Evolutionary conservation across 2,329 filamentous ascomycete species (phyloP).

Genomic region (Alternaria conjuncta): DNA sequence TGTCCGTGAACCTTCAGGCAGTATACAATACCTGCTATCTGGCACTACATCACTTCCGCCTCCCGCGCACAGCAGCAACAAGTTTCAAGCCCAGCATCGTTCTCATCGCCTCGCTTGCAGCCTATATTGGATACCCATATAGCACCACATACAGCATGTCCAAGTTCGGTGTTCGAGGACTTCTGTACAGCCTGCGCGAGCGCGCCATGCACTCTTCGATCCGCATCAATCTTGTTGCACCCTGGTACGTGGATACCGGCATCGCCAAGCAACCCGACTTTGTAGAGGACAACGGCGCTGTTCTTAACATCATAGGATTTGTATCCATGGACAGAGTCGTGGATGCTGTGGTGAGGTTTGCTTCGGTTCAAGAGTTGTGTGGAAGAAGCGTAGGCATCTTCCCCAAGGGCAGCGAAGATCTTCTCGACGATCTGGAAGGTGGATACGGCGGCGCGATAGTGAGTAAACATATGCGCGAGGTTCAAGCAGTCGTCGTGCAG

Average conservation of each 20-base stretch:
- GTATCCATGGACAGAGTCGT: slow-evolving; percentile 30
- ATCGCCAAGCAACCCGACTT: slow-evolving; percentile 21
- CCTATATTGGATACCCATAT: slow-evolving; percentile 31
- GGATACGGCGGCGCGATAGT: slow-evolving; percentile 16
- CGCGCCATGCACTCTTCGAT: slow-evolving; percentile 18
- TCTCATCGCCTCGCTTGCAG: slow-evolving; percentile 30
- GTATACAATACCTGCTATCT: slow-evolving; percentile 35
- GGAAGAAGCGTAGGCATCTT: slow-evolving; percentile 28
- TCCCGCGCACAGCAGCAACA: slow-evolving; percentile 17
- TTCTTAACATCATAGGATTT: slow-evolving; percentile 21
- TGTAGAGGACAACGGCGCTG: slow-evolving; percentile 12
- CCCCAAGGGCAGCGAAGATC: slow-evolving; percentile 21
- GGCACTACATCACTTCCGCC: slow-evolving; percentile 34
- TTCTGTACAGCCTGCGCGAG: slow-evolving; percentile 32
- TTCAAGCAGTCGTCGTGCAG: not conserved
- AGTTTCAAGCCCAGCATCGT: slow-evolving; percentile 27
- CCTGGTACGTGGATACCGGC: slow-evolving; percentile 35
- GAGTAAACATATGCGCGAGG: slow-evolving; percentile 10
- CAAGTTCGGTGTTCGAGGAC: slow-evolving; percentile 37
- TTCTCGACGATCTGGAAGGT: slow-evolving; percentile 31
- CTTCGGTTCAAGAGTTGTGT: slow-evolving; percentile 18
- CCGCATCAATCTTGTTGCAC: slow-evolving; percentile 36
- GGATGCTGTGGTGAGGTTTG: slow-evolving; percentile 25
- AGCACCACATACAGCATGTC: slow-evolving; percentile 34
- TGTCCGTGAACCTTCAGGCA: slow-evolving; percentile 32